Evolutionary conservation across 768 basidiomycete genomes (phyloP).

Genomic region (Lactifluus rugatus): DNA sequence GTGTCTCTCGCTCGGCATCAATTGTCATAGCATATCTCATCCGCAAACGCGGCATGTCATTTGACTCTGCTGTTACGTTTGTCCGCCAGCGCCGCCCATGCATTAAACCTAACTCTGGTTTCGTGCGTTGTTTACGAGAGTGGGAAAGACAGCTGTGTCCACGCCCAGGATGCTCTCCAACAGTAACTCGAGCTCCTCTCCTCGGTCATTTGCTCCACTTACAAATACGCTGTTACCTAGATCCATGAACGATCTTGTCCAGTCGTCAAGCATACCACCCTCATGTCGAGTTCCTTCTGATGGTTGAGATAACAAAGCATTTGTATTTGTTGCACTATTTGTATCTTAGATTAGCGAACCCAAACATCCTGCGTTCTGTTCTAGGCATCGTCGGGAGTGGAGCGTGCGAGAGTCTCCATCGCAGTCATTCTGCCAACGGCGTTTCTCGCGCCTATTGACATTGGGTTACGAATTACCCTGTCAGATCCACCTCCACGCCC

Average conservation of each 20-base stretch:
- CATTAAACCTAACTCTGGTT: constrained; percentile 70
- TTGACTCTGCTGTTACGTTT: constrained; percentile 51
- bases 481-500: background rate
- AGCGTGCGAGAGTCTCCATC: background rate
- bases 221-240: background rate
- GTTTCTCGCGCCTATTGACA: background rate
- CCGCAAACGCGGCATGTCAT: constrained; percentile 61
- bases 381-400: background rate
- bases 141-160: constrained; percentile 18
- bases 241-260: constrained; percentile 9
- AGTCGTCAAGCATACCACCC: background rate
- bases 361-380: background rate
- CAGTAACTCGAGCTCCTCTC: constrained; percentile 2
- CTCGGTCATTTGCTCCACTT: background rate
- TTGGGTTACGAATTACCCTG: no score
- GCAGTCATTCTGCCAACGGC: background rate
- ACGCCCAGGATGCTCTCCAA: background rate
- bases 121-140: constrained; percentile 33
- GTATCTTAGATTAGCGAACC: constrained; percentile 2
- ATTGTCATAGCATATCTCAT: constrained; percentile 80
- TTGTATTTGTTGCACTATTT: constrained; percentile 4
- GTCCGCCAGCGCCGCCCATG: constrained; percentile 60
- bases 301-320: background rate
- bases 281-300: background rate
- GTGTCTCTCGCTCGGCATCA: constrained; percentile 67